Base-by-base conservation (phyloP, 2,329 filamentous ascomycete genomes). In the Zelopaecilomyces penicillatus region DNA sequence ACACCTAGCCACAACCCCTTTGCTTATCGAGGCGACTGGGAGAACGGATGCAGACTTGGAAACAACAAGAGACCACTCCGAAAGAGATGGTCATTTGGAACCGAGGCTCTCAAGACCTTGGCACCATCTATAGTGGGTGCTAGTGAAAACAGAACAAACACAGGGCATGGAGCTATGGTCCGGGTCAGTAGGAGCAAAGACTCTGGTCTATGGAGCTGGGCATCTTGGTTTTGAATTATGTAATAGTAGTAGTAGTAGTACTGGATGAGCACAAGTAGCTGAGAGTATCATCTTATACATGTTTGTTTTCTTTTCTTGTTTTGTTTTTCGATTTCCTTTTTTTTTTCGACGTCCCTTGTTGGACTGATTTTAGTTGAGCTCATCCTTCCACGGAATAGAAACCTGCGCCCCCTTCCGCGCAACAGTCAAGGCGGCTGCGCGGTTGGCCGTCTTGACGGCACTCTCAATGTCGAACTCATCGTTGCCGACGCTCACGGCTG, bases 401-500 rank as follows among this genome's bases (percentile, higher is more conserved):
- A 61, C 53, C 43, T 69, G 67, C 10, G 67, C 66, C n/a, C 67
- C 67, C 50, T 64, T 68, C 31, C 63, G 59, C 26, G 65, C 55
- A 29, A 70, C 67, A 6, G 67, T 70, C 46, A 67, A 61, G 30
- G 67, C 65, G 10, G 66, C 61, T n/a, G 66, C 66, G 39, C 53
- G 54, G 52, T 67, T 69, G 0, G 85, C 80, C 1, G 80, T 82
- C 45, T 66, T 54, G 44, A 70, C 59, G 29, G 83, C 80, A 2
- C 71, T 68, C 47, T 75, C 75, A 37, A 85, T 72, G 46, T 76
- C 71, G 46, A 80, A 76, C 9, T 46, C 49, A 9, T 45, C 55
- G 28, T 47, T 55, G 32, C 51, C 53, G n/a, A 59, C 59, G 42
- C 60, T 72, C 34, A 87, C 86, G 30, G 84, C 75, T 46, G 81